Base-by-base conservation (phyloP, 768 basidiomycete genomes). In the Plicaturopsis crispa region DNA sequence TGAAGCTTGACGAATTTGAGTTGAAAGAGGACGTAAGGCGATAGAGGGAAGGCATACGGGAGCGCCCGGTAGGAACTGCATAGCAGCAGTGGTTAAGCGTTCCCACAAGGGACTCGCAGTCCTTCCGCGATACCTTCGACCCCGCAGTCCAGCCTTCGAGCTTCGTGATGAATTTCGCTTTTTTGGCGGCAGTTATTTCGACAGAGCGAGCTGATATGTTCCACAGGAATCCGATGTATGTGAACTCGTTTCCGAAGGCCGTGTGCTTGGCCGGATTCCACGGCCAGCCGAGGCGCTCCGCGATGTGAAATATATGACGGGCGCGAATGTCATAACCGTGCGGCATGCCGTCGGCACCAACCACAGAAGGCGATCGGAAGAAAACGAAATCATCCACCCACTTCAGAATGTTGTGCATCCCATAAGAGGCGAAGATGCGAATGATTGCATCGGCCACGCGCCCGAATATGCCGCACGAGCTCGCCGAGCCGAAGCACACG, bases 401-500 rank as follows among this genome's bases (percentile, higher is more conserved):
- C 35, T 60, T 62, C 11, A 44, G 24, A 4, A 48, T 30, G 2
- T 41, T 47, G 12, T 19, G 13, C 24, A 57, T 39, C 3, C 40
- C 44, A 5, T 40, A 19, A 13, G 40, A 16, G 5, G 38, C 34
- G 52, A 50, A 50, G 8, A 66, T 57, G 5, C 36, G 48, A 4
- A 52, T 45, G 3, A 63, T 48, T 16, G 56, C 55, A 34, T 65
- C 56, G 4, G 58, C 59, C 0, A 65, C 38, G 1, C 38, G 19
- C 0, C 63, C 61, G 33, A 56, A 64, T 0, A 63, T 46, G 0
- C 62, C 59, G 2, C 56, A 49, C 17, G 57, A 53, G 4, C 52
- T 51, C 0, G 48, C 33, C 0, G 44, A 22, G 0, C 65, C 61
- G 46, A 67, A 65, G 1, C 52, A 53, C 1, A 49, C 40, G 24